These are phyloP conservation scores for Calonectria pteridis DNA, from an alignment of 2,329 filamentous ascomycete genomes.

Conservation along the genomic window DNA sequence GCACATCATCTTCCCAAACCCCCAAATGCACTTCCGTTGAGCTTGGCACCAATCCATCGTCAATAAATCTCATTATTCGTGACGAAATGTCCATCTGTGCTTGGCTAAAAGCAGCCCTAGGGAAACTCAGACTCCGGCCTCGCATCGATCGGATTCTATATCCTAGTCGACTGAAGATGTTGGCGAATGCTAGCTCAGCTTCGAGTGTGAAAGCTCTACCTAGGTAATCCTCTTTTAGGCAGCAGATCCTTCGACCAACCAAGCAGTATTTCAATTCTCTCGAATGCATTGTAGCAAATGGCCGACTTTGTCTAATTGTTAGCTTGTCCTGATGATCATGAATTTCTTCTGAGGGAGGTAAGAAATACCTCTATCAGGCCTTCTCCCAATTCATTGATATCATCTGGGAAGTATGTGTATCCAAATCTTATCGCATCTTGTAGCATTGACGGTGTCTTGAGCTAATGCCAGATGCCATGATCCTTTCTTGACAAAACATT, in stretches of 20 bases:
- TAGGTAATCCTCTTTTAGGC: slow-evolving; percentile 15
- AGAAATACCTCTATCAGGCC: not conserved
- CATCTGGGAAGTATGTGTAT: slow-evolving; percentile 10
- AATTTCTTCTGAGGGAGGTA: too few species aligned
- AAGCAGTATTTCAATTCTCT: not conserved
- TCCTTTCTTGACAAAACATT: accelerated
- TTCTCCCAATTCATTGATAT: accelerated
- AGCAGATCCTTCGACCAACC: slow-evolving; percentile 30
- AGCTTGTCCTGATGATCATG: too few species aligned
- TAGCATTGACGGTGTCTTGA: accelerated
- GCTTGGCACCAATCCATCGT: not conserved
- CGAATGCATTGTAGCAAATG: accelerated
- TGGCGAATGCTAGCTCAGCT: accelerated
- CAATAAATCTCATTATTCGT: not conserved
- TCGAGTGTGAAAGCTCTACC: not conserved
- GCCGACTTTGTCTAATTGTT: not conserved
- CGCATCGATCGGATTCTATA: too few species aligned
- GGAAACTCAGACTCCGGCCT: too few species aligned
- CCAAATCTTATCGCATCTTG: not conserved
- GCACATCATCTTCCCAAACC: not conserved
- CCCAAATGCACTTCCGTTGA: not conserved
- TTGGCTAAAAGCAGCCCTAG: not conserved
- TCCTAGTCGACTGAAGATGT: too few species aligned
- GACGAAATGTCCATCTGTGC: not conserved
- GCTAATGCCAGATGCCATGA: accelerated